A percentile compares a stretch with the other conserved stretches of the same genome.
These are phyloP conservation scores for Aspergillus kassunensis DNA, from an alignment of 495 filamentous ascomycete species.

Conservation along the genomic window DNA sequence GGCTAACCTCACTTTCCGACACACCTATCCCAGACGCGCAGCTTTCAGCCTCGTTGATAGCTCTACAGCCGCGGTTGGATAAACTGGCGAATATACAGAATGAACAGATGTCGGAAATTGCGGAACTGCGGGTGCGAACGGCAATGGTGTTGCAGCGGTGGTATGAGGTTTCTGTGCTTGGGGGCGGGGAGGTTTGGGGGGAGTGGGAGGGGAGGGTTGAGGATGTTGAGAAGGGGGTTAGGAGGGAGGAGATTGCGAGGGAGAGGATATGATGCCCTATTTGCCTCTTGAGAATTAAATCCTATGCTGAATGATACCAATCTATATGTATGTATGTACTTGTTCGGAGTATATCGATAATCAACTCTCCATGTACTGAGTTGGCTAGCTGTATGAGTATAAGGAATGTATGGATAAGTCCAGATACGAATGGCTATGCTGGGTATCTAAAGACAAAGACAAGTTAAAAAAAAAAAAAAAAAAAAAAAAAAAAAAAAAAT, in stretches of 20 bases:
- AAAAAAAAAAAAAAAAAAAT: not conserved
- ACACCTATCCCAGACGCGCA: slow-evolving; percentile 68
- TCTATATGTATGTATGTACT: not conserved
- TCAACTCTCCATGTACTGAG: slow-evolving; percentile 6
- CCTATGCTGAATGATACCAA: not conserved
- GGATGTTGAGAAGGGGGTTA: slow-evolving; percentile 61
- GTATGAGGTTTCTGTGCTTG: slow-evolving; percentile 71
- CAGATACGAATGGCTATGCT: slow-evolving; percentile 8
- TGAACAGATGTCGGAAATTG: slow-evolving; percentile 67
- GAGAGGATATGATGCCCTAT: not conserved
- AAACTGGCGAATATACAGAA: slow-evolving; percentile 61
- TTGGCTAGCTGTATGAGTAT: not conserved
- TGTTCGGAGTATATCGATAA: not conserved
- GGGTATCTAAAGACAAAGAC: slow-evolving; percentile 10
- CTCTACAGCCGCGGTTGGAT: slow-evolving; percentile 67
- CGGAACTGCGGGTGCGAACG: slow-evolving; percentile 66
- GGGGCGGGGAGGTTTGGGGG: slow-evolving; percentile 66
- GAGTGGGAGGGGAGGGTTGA: slow-evolving; percentile 68
- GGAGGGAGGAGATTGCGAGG: slow-evolving; percentile 49
- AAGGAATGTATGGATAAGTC: too few relatives aligned
- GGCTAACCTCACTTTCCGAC: slow-evolving; percentile 74
- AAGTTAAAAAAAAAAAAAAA: not conserved
- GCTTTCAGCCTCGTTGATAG: slow-evolving; percentile 61
- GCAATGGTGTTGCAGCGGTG: slow-evolving; percentile 70
- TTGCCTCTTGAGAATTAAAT: not conserved